Percentiles rank a stretch among this genome's conserved stretches.
Conservation (phyloP, 2,329 filamentous ascomycete species). For the Monilinia vaccinii-corymbosi region DNA sequence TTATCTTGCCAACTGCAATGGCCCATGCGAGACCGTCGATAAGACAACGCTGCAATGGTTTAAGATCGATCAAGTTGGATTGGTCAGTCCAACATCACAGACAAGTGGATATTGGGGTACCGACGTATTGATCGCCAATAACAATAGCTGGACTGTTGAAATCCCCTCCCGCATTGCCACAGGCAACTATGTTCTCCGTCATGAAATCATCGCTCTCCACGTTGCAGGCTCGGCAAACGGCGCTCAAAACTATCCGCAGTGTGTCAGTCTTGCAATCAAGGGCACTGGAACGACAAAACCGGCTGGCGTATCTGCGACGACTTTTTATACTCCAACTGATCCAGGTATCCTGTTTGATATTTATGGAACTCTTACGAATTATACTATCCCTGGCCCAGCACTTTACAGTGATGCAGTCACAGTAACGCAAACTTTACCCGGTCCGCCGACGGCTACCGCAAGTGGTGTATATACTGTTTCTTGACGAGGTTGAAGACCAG, state of each 20-base stretch:
- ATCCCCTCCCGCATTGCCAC: conserved; percentile 36
- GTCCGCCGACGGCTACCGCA: conserved; percentile 17
- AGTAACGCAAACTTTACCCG: conserved; percentile 17
- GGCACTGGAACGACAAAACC: conserved; percentile 34
- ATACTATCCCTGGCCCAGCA: conserved; percentile 31
- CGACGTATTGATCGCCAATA: conserved; percentile 41
- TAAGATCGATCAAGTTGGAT: conserved; percentile 34
- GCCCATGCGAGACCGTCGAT: conserved; percentile 34
- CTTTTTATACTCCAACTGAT: conserved; percentile 34
- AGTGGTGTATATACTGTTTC: conserved; percentile 15
- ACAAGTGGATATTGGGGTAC: conserved; percentile 34
- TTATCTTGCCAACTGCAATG: conserved; percentile 29
- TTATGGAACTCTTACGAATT: conserved; percentile 29
- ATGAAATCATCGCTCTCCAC: conserved; percentile 33
- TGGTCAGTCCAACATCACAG: conserved; percentile 25
- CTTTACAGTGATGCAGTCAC: conserved; percentile 21
- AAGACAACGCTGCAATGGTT: conserved; percentile 35
- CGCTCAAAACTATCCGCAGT: conserved; percentile 42
- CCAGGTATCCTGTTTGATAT: conserved; percentile 35
- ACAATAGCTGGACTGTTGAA: conserved; percentile 42
- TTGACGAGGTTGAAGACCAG: neutral
- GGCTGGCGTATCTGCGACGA: conserved; percentile 32
- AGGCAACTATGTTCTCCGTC: conserved; percentile 44
- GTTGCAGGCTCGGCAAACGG: conserved; percentile 32
- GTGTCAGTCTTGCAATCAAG: conserved; percentile 39